Evolutionary conservation across 768 basidiomycete genomes (phyloP), one percentile per base, ranked within the genome.

Genomic region (Dioszegia hungarica): DNA sequence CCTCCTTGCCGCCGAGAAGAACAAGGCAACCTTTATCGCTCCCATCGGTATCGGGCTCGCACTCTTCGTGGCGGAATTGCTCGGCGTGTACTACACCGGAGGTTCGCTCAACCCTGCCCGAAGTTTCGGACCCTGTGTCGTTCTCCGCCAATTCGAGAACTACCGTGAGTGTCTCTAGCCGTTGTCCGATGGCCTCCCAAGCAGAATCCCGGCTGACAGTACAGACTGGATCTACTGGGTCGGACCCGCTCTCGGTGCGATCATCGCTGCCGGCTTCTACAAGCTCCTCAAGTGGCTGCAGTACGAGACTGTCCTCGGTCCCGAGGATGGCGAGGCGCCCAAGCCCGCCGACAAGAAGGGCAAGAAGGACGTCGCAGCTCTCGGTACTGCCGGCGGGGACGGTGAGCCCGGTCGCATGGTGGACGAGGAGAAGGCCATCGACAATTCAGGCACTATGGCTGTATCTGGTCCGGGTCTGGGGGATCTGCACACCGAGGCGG

Each of bases 41-140:
- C 79, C 79, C 0, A 73, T 79, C 60, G 79, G 78, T 44, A 79
- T 79, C 50, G 78, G 77, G 48, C 67, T 75, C 9, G 67, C 75
- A 12, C 60, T 75, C 5, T 75, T 75, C 56, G 62, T 75, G 33
- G 74, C 74, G 22, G 74, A 75, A 45, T 51, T 75, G 19, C 51
- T 74, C 10, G 69, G 72, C 22, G 74, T 75, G 0, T 75, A 75
- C 50, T 75, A 75, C 59, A 75, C 74, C 24, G 74, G 74, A 17
- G 74, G 74, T 12, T 75, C 74, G 0, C 60, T 75, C 34, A 75
- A 75, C 53, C 74, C 74, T 33, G 70, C 74, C 14, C 54, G 74
- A 50, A 61, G 58, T 11, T 74, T 75, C 54, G 74, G 74, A 5
- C 74, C 74, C 14, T 24, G 39, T 20, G 74, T 75, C 17, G 74